Conservation (phyloP, 129 eudicot species). For the Pseudognaphalium luteoalbum region DNA sequence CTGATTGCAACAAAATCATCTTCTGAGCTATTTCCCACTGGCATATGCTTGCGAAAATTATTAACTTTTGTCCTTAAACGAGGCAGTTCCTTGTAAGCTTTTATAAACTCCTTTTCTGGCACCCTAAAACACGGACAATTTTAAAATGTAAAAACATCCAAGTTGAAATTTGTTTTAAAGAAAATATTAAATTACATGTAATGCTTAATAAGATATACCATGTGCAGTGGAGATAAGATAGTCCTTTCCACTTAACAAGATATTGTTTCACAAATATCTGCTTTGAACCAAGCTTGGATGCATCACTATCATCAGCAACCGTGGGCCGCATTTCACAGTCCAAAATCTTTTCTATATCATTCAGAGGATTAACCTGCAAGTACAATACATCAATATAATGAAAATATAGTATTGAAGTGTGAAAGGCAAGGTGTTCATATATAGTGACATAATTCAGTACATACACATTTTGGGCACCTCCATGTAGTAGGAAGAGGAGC, state of each 20-base stretch:
- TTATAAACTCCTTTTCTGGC: slow-evolving; percentile 78
- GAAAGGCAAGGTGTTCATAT: neutral
- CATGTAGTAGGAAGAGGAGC: slow-evolving; percentile 76
- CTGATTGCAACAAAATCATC: slow-evolving; percentile 86
- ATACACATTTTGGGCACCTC: slow-evolving; percentile 98
- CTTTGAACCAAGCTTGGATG: slow-evolving; percentile 74
- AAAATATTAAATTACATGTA: neutral
- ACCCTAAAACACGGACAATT: slow-evolving; percentile 51
- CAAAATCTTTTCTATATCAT: slow-evolving; percentile 85
- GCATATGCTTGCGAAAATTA: slow-evolving; percentile 74
- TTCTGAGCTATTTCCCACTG: slow-evolving; percentile 54
- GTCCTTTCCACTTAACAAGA: slow-evolving; percentile 96
- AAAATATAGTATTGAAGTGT: neutral
- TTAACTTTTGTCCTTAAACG: slow-evolving; percentile 86
- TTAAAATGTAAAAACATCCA: neutral
- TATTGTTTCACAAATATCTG: slow-evolving; percentile 87
- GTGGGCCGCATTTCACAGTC: slow-evolving; percentile 94
- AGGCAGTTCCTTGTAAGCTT: slow-evolving; percentile 85
- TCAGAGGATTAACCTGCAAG: slow-evolving; percentile 79
- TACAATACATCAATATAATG: slow-evolving; percentile 5
- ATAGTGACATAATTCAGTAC: slow-evolving; percentile 28
- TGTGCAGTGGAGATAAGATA: slow-evolving; percentile 93
- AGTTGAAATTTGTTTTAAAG: neutral
- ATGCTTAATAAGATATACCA: slow-evolving; percentile 49
- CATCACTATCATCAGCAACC: slow-evolving; percentile 71